Base-by-base conservation (phyloP, 1,139 yeast genomes). In the Yamadazyma siamensis region DNA sequence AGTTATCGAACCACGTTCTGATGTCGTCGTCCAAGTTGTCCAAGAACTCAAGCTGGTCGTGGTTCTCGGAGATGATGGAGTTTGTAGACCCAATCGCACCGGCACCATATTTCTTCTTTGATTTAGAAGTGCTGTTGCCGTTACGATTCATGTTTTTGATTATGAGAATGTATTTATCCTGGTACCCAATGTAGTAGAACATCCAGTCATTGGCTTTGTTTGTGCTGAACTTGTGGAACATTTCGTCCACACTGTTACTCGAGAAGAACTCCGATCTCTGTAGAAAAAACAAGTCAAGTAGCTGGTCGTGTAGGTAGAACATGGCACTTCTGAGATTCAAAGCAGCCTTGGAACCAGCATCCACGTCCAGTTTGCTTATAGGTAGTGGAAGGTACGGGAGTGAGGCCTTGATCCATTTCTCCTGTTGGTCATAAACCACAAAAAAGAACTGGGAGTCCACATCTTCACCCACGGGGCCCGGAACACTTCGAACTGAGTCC, bases 21-120 rank as follows among this genome's bases (percentile, higher is more conserved):
- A 68, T 71, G 39, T 68, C 74, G 23, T 63, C 70, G 4, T 73
- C 72, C 19, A 68, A 47, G 41, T 61, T 68, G 21, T 65, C 72
- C 20, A 68, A 43, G 37, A 68, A 65, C 10, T 69, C 72, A 6
- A 63, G 46, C 28, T 52, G 47, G 5, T 56, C 47, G 27, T 58
- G 56, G 23, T 52, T 51, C 14, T 49, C 56, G 6, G 56, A 31
- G 9, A 30, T 17, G 2, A 29, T 27, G 3, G 36, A 27, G n/a
- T 15, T 25, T n/a, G 33, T 25, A 3, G 38, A 17, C 3, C 25
- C 44, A 6, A 54, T 40, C 21, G 48, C 50, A 27, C 35, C 26
- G 14, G 36, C 30, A 19, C 35, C 17, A 5, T 34, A 32, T 20
- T 34, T 40, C 29, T 28, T 48, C 41, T 28, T 39, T 10, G 9